These are phyloP conservation scores for Aspergillus jensenii DNA, from an alignment of 2,329 filamentous ascomycete genomes.

Conservation along the genomic window DNA sequence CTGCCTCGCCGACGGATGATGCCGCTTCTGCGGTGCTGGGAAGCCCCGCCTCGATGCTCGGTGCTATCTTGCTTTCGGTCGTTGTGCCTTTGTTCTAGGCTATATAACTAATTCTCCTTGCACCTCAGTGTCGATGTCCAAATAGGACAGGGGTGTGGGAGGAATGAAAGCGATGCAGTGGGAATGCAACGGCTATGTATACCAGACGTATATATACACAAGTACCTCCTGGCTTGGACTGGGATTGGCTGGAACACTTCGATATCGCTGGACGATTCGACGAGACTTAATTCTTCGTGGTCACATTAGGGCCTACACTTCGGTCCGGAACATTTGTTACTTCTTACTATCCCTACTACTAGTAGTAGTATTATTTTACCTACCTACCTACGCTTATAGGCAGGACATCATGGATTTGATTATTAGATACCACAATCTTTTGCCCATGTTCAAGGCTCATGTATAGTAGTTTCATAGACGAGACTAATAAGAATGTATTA, in stretches of 20 bases:
- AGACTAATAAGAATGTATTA: not conserved
- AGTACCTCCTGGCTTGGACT: not conserved
- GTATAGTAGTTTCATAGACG: not conserved
- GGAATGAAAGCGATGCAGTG: not conserved
- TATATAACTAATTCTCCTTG: not conserved
- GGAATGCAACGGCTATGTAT: not conserved
- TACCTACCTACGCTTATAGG: not conserved
- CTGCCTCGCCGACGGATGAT: slow-evolving; percentile 14
- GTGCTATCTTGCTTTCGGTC: slow-evolving; percentile 12
- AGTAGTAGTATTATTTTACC: not conserved
- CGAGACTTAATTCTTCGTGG: not conserved
- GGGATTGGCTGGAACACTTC: not conserved
- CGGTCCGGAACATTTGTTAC: not conserved
- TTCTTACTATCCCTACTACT: not conserved
- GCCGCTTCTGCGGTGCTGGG: slow-evolving; percentile 7
- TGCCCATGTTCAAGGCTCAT: not conserved
- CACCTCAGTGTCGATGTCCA: too few relatives aligned
- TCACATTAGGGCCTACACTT: not conserved
- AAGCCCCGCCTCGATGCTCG: slow-evolving; percentile 15
- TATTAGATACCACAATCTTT: slow-evolving; percentile 1
- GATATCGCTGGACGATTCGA: slow-evolving; percentile 4
- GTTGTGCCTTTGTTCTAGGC: slow-evolving; percentile 1
- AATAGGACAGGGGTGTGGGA: not conserved
- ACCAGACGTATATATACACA: too few relatives aligned
- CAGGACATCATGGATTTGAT: not conserved